Evolutionary conservation across 2,329 filamentous ascomycete genomes (phyloP), one percentile per base, ranked within the genome.

Genomic region (Cordyceps pruinosa): DNA sequence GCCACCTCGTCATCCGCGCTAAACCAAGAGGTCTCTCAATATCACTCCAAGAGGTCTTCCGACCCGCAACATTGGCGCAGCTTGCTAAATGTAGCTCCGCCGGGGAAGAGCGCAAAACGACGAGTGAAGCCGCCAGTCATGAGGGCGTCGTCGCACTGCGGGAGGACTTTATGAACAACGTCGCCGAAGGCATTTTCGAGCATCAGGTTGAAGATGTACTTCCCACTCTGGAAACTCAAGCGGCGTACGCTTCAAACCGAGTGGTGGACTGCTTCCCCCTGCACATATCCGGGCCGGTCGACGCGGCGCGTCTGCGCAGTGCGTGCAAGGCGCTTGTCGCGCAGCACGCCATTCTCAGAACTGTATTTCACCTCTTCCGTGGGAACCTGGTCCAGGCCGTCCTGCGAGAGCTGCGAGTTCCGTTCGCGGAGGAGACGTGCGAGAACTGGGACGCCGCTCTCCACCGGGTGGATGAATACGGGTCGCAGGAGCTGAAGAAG

Each of bases 211-310:
- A 42, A 4, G 35, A 52, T 13, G 49, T 44, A 9, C 5, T 52
- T 2, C 37, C 49, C 12, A 34, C 49, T 3, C 8, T 52, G 28
- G 37, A 52, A n/a, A 30, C 28, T 10, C 49, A 52, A 34, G 49
- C 37, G 15, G 49, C 26, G 4, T 52, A 25, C 19, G 37, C 37
- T 15, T 32, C 19, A 17, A 44, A 26, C 13, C 26, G 37, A n/a
- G 49, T 52, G 37, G 49, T 44, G 21, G 49, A 52, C 25, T 52
- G 49, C 49, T 52, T 42, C 19, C 49, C 49, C n/a, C 25, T 52
- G 19, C 49, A 52, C 26, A 32, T 52, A 23, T 52, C 49, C n/a
- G 49, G 49, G 4, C 8, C 12, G 6, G 19, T 52, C n/a, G 19
- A 44, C 5, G 49, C 9, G n/a, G 7, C 8, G 37, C 49, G 49